Evolutionary conservation across 345 rosid genomes (phyloP).

Genomic region (Kandelia obovata): DNA sequence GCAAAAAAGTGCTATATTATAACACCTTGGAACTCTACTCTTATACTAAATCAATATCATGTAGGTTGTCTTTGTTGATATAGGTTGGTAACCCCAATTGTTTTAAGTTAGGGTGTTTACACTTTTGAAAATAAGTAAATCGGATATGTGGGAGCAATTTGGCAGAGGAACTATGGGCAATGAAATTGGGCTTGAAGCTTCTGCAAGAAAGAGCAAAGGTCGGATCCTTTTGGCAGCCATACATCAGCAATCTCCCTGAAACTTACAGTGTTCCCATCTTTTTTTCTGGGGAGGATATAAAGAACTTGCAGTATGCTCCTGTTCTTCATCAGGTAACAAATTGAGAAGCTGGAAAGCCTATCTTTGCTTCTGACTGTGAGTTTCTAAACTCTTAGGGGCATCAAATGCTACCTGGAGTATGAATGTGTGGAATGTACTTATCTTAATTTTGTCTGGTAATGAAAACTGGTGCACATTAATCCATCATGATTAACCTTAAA

Average conservation of each 20-base stretch:
- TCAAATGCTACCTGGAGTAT: not conserved
- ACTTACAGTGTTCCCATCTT: conserved; percentile 77
- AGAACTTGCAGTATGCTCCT: conserved; percentile 88
- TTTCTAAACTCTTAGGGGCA: not conserved
- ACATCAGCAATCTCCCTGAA: conserved; percentile 84
- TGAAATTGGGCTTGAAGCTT: conserved; percentile 80
- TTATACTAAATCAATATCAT: conserved; percentile 9
- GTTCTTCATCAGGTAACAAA: conserved; percentile 69
- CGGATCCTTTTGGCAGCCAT: conserved; percentile 92
- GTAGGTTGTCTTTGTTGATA: conserved; percentile 24
- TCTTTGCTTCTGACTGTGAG: not conserved
- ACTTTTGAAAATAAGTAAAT: conserved; percentile 47
- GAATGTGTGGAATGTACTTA: not conserved
- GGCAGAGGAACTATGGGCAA: conserved; percentile 92
- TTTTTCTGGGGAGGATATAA: conserved; percentile 82
- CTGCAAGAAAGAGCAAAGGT: conserved; percentile 77
- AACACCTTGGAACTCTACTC: conserved; percentile 9
- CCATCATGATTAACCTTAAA: not conserved
- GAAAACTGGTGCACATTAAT: not conserved
- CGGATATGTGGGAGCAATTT: conserved; percentile 52
- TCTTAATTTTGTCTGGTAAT: not conserved
- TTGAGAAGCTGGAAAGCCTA: conserved; percentile 3
- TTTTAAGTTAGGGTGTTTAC: conserved; percentile 40
- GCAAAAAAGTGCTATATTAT: not conserved
- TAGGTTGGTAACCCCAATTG: conserved; percentile 32